These are phyloP conservation scores for Botrytis elliptica DNA, from an alignment of 2,329 filamentous ascomycete genomes.

Conservation along the genomic window DNA sequence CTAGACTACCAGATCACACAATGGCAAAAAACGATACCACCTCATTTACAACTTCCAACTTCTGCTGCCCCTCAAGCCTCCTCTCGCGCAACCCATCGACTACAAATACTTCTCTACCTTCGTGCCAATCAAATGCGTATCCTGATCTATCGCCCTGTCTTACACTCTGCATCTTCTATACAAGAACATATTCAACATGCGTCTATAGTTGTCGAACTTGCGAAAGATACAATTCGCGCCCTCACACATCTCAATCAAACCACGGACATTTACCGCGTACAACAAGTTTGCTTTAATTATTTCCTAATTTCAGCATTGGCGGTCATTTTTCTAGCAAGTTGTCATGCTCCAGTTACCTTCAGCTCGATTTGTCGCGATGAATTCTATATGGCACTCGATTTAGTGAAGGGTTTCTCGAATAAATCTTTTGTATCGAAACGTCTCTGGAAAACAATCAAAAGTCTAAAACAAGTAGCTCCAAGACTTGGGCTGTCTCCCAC, in stretches of 20 bases:
- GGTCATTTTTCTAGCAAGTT: constrained; percentile 73
- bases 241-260: constrained; percentile 70
- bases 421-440: constrained; percentile 71
- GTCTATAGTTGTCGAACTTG: constrained; percentile 70
- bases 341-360: constrained; percentile 71
- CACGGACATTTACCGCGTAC: constrained; percentile 66
- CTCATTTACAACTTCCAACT: constrained; percentile 55
- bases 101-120: constrained; percentile 81
- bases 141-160: constrained; percentile 80
- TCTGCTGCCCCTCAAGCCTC: constrained; percentile 46
- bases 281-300: constrained; percentile 78
- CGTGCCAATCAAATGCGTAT: constrained; percentile 89
- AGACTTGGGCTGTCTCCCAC: constrained; percentile 52
- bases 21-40: constrained; percentile 77
- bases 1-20: constrained; percentile 81
- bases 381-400: constrained; percentile 74
- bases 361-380: constrained; percentile 67
- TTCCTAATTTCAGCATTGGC: constrained; percentile 74
- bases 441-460: constrained; percentile 65
- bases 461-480: constrained; percentile 70
- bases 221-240: constrained; percentile 73
- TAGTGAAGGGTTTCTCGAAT: constrained; percentile 70
- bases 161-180: constrained; percentile 83
- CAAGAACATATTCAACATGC: constrained; percentile 72
- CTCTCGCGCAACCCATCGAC: constrained; percentile 56